These are phyloP conservation scores for Magnusiomyces tetraspermus DNA, from an alignment of 1,139 yeast genomes.

Conservation along the genomic window DNA sequence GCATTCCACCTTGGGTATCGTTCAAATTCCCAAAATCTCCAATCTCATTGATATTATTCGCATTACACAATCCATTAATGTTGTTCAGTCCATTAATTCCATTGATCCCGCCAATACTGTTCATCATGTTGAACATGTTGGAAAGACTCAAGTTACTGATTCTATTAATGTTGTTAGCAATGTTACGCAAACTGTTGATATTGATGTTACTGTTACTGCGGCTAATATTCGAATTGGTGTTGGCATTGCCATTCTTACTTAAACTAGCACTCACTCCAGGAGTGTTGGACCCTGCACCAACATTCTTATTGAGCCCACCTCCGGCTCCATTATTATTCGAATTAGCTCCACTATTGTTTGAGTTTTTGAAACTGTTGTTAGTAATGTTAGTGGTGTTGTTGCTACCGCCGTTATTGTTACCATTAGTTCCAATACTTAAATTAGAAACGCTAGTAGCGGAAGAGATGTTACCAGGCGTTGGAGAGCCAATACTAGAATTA, in stretches of 20 bases:
- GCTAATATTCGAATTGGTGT: not conserved
- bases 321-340: no score
- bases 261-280: no score
- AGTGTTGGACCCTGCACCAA: no score
- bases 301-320: no score
- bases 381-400: not conserved
- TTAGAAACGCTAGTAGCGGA: not conserved
- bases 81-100: not conserved
- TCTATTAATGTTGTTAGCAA: not conserved
- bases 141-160: not conserved
- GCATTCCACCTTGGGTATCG: not conserved
- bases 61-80: not conserved
- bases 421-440: not conserved
- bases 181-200: not conserved
- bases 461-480: no score
- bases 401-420: not conserved
- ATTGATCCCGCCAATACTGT: slow-evolving; percentile 1
- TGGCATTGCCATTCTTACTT: not conserved
- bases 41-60: not conserved
- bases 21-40: not conserved
- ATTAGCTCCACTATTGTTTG: no score
- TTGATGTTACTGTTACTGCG: not conserved
- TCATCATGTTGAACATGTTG: not conserved
- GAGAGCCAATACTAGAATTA: not conserved
- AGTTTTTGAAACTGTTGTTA: no score